Percentiles rank a stretch among this genome's conserved stretches.
phyloP scores from a whole-genome alignment of 2,329 filamentous ascomycete genomes.

The Ceratocystis cubensis region DNA sequence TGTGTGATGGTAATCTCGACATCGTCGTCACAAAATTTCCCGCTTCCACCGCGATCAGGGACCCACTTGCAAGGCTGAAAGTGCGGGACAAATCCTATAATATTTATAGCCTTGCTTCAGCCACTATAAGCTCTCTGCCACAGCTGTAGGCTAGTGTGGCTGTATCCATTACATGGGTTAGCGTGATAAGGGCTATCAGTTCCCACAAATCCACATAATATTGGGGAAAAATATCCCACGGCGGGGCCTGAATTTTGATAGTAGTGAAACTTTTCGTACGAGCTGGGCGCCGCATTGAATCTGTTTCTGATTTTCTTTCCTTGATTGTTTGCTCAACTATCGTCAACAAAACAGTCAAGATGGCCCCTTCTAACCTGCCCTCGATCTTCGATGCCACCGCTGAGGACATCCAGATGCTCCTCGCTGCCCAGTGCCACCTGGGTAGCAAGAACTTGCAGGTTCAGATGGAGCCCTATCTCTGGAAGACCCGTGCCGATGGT shows the following conservation, averaged over 20 bases:
- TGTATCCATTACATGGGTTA: constrained; percentile 4
- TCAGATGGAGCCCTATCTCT: constrained; percentile 99
- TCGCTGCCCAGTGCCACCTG: constrained; percentile 90
- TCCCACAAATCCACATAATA: constrained; percentile 28
- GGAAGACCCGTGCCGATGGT: constrained; percentile 97
- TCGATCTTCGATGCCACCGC: constrained; percentile 91
- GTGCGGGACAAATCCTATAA: constrained; percentile 11
- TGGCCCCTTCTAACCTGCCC: constrained; percentile 92
- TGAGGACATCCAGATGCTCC: constrained; percentile 98
- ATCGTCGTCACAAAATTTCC: constrained; percentile 21
- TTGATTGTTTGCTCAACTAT: constrained; percentile 26
- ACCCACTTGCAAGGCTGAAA: constrained; percentile 19
- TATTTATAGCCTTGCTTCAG: constrained; percentile 14
- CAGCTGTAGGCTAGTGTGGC: neutral
- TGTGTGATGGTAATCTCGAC: constrained; percentile 13
- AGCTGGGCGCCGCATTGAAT: constrained; percentile 22
- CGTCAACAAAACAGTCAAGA: constrained; percentile 48
- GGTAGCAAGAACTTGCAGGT: constrained; percentile 99
- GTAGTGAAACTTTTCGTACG: constrained; percentile 32
- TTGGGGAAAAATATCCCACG: constrained; percentile 11
- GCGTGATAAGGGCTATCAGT: constrained; percentile 19
- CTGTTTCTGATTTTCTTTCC: constrained; percentile 28
- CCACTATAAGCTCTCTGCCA: constrained; percentile 2
- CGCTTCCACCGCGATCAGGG: constrained; percentile 10
- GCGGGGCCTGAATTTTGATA: constrained; percentile 22